Base-by-base conservation (phyloP, 768 basidiomycete genomes). In the Mrakia blollopis region DNA sequence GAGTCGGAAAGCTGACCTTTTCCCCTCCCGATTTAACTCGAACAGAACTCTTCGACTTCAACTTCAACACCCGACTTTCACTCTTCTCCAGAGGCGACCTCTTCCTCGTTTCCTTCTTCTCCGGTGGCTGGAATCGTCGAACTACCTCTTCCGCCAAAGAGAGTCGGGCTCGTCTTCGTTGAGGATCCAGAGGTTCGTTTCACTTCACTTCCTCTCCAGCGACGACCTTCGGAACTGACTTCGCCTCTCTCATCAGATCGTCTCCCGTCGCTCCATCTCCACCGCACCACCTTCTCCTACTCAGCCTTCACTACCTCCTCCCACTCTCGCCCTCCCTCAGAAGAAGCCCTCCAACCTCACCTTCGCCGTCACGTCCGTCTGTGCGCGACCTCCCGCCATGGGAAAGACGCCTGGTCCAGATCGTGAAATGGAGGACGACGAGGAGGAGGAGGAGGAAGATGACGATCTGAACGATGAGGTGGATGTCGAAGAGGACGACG, bases 311-410 rank as follows among this genome's bases (percentile, higher is more conserved):
- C 47, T 50, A 50, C 47, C 47, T 50, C 47, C 47, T 50, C 47
- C 47, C 28, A 13, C 70, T 85, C 85, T 21, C 78, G 85, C 52
- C 78, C 72, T 23, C 82, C 84, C 74, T 80, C 84, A 79, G 85
- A 85, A 79, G 84, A 86, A 79, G 80, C 84, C 67, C 78, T 83
- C 10, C 82, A 85, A 72, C 80, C 84, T n/a, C 77, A 85, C 73
- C 41, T 76, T 69, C 54, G 71, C 76, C 72, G 71, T 76, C 72
- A 37, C 79, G 63, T 35, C 69, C 37, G 39, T 68, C 39, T 65
- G 50, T 28, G 70, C 72, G 57, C 67, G 54, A 16, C 70, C 69
- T 28, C 41, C 41, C 8, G 62, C 71, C 30, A 39, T 69, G 9
- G 78, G 73, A 39, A n/a, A 44, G 28, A 39, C 62, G 80, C 2